Evolutionary conservation across 148 eudicot species (phyloP), one percentile per base, ranked within the genome.

Genomic region (Chenopodium album): DNA sequence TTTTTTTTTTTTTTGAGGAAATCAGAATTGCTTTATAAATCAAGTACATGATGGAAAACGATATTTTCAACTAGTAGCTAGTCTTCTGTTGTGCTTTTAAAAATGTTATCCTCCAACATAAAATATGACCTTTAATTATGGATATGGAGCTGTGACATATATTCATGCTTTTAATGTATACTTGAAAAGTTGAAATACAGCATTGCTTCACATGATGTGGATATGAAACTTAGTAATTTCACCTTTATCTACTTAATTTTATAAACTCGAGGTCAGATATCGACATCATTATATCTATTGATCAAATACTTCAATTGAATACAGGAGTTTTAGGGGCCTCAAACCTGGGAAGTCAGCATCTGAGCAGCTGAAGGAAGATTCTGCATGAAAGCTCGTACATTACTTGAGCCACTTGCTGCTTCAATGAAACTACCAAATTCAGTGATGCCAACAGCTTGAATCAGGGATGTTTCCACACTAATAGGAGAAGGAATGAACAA

Each of bases 371-470:
- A 44, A 52, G 85, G 86, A 72, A 86, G 71, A 28, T 76, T 76
- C 70, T 62, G 86, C 67, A 82, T 76, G 77, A 81, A 79, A 50
- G 82, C 75, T 48, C 77, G 73, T 26, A 76, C 78, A 69, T 86
- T 79, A 71, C 74, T 68, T 32, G 85, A 66, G 29, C 91, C 90
- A 80, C 98, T 95, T 13, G 90, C 90, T 0, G 97, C 88, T 83
- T 94, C 97, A 47, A 96, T 84, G 71, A 48, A 96, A 62, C 89
- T 88, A 3, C 81, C 91, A 60, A 82, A 90, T 0, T 76, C 82
- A 63, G 95, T 89, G 50, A 96, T 94, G 10, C 99, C 99, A 59
- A 92, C 99, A 10, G 85, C 87, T 84, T 94, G 90, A 44, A 89
- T 87, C 16, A 94, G 92, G 52, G 96, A 94, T 46, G 83, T 76